A percentile compares a stretch with the other conserved stretches of the same genome.
Conservation (phyloP, 805 yeast species). For the Metschnikowia vanudenii region DNA sequence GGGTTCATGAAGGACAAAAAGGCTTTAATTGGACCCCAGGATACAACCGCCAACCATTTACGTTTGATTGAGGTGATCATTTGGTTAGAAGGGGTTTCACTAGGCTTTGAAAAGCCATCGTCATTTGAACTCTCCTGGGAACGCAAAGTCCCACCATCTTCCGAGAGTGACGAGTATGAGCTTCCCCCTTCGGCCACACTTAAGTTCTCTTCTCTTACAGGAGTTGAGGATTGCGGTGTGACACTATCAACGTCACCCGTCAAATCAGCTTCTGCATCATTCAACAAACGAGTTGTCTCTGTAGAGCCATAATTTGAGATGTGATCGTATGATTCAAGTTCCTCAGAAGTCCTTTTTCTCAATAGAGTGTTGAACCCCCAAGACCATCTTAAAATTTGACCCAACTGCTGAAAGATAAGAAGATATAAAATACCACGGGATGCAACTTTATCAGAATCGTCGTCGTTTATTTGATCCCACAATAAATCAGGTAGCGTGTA, state of each 20-base stretch:
- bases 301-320: not conserved
- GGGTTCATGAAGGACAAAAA: slow-evolving; percentile 64
- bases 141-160: not conserved
- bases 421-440: slow-evolving; percentile 75
- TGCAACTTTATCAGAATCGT: slow-evolving; percentile 66
- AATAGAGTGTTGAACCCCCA: slow-evolving; percentile 80
- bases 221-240: not conserved
- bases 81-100: not conserved
- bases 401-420: slow-evolving; percentile 76
- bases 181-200: not conserved
- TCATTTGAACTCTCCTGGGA: not conserved
- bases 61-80: not conserved
- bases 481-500: slow-evolving; percentile 71
- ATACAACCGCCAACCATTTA: slow-evolving; percentile 6
- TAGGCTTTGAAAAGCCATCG: not conserved
- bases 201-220: not conserved
- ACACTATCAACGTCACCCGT: not conserved
- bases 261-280: slow-evolving; percentile 4
- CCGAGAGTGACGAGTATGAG: not conserved
- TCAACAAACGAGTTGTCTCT: not conserved
- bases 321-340: slow-evolving; percentile 20
- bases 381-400: slow-evolving; percentile 80
- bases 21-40: slow-evolving; percentile 17
- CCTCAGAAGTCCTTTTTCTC: slow-evolving; percentile 47
- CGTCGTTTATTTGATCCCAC: slow-evolving; percentile 72